A percentile compares a stretch with the other conserved stretches of the same genome.
Evolutionary conservation across 805 yeast species (phyloP).

Genomic region (Yueomyces sinensis): DNA sequence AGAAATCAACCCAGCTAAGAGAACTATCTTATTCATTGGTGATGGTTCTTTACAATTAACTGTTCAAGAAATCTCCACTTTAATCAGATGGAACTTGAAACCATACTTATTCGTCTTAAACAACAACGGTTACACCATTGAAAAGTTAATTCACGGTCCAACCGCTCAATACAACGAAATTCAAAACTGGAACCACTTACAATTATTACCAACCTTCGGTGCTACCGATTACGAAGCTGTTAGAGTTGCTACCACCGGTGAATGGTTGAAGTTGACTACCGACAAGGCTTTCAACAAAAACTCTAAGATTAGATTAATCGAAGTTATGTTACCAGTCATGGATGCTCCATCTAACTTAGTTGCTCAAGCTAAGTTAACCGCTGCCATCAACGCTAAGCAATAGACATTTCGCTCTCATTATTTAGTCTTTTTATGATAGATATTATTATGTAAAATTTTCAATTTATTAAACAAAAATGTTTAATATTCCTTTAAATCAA

Average conservation of each 20-base stretch:
- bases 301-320: slow-evolving; percentile 51
- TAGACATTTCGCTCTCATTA: slow-evolving; percentile 1
- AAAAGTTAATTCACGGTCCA: slow-evolving; percentile 60
- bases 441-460: background rate
- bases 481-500: too few species aligned
- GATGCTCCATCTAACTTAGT: slow-evolving; percentile 59
- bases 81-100: slow-evolving; percentile 51
- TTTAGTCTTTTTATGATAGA: background rate
- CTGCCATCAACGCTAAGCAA: slow-evolving; percentile 31
- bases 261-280: slow-evolving; percentile 32
- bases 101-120: slow-evolving; percentile 60
- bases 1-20: slow-evolving; percentile 45
- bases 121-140: slow-evolving; percentile 66
- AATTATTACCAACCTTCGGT: slow-evolving; percentile 37
- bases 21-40: slow-evolving; percentile 59
- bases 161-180: slow-evolving; percentile 51
- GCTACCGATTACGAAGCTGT: slow-evolving; percentile 39
- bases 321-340: slow-evolving; percentile 53
- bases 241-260: slow-evolving; percentile 42
- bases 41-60: slow-evolving; percentile 69
- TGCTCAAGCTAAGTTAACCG: slow-evolving; percentile 53
- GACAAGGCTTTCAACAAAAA: slow-evolving; percentile 37
- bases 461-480: too few species aligned
- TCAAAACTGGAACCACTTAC: slow-evolving; percentile 56
- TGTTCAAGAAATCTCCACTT: slow-evolving; percentile 59